Percentiles rank a stretch among this genome's conserved stretches.
These are phyloP conservation scores for Xylaria polymorpha DNA, from an alignment of 2,329 filamentous ascomycete species.

Conservation along the genomic window DNA sequence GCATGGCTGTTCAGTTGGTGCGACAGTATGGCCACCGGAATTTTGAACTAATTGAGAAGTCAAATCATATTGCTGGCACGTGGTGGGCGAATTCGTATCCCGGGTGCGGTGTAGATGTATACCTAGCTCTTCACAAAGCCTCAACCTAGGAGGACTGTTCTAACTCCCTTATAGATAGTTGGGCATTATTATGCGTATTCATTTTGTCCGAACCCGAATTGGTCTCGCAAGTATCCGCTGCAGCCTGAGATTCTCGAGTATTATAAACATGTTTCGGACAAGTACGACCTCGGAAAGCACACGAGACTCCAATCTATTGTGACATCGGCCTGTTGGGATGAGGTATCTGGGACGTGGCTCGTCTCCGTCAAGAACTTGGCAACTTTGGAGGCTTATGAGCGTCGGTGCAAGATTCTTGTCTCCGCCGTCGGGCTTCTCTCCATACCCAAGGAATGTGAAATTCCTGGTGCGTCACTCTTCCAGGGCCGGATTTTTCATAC, in stretches of 20 bases:
- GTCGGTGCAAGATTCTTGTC: conserved; percentile 32
- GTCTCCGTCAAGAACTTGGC: conserved; percentile 30
- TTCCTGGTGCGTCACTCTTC: conserved; percentile 27
- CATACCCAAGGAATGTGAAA: conserved; percentile 21
- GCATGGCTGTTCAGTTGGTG: conserved; percentile 30
- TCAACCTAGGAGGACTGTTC: not conserved
- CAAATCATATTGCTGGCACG: conserved; percentile 26
- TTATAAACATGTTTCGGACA: conserved; percentile 21
- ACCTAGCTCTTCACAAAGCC: not conserved
- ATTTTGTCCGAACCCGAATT: conserved; percentile 29
- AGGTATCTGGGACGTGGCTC: conserved; percentile 29
- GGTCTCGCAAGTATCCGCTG: conserved; percentile 33
- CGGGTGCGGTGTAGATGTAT: conserved; percentile 35
- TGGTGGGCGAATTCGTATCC: conserved; percentile 34
- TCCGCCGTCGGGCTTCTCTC: conserved; percentile 31
- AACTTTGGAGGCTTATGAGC: conserved; percentile 22
- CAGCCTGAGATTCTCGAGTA: conserved; percentile 35
- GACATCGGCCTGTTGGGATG: conserved; percentile 27
- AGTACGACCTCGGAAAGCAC: conserved; percentile 30
- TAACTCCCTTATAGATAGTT: conserved; percentile 13
- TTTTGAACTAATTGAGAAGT: conserved; percentile 34
- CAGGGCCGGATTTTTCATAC: conserved; percentile 32
- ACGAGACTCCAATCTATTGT: conserved; percentile 21
- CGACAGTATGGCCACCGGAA: conserved; percentile 28
- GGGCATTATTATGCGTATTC: conserved; percentile 33